A percentile compares a stretch with the other conserved stretches of the same genome.
Conservation (phyloP, 169 alveolate species). For the Plasmodium fragile region DNA sequence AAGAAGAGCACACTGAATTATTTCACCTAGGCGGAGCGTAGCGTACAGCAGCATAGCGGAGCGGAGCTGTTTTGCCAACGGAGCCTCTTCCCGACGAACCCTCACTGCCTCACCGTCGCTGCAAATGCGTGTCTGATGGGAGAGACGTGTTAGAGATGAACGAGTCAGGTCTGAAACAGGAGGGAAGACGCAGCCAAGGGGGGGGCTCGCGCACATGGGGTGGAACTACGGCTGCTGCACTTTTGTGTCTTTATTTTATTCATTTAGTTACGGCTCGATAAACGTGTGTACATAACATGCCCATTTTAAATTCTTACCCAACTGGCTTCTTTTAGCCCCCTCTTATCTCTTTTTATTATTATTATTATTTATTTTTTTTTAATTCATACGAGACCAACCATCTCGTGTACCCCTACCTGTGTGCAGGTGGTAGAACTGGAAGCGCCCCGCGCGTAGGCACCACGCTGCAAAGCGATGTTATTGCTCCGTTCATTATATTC, state of each 20-base stretch:
- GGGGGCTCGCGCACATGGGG: not conserved
- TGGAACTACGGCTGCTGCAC: not conserved
- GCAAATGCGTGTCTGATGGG: not conserved
- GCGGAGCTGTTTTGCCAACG: not conserved
- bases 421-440: not conserved
- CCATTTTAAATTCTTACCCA: not conserved
- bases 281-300: not conserved
- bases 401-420: not conserved
- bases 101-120: not conserved
- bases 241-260: not conserved
- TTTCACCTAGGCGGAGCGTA: conserved; percentile 87
- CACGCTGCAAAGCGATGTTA: not conserved
- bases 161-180: not conserved
- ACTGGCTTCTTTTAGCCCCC: not conserved
- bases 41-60: not conserved
- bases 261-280: not conserved
- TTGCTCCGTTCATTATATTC: not conserved
- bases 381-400: not conserved
- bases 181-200: not conserved
- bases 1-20: conserved; percentile 97
- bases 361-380: too few species aligned
- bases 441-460: not conserved
- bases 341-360: not conserved
- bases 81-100: not conserved
- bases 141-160: not conserved